Evolutionary conservation across 345 rosid genomes (phyloP), one percentile per base, ranked within the genome.

Genomic region (Punica granatum): DNA sequence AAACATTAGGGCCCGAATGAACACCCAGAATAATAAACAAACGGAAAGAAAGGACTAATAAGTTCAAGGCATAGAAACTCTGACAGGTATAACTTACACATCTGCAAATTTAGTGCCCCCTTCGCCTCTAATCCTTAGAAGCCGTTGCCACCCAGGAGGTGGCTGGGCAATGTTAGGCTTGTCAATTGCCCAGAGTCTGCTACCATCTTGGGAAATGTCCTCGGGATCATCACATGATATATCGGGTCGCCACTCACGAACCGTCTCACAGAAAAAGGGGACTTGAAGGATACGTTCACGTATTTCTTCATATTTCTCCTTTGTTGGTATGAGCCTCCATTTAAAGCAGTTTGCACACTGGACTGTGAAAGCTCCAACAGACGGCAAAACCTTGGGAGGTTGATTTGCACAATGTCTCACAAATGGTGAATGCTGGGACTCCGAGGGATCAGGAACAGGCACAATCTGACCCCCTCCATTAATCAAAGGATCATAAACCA

Each of bases 141-240:
- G 72, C 60, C 98, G 87, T 73, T 89, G 88, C 98, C 98, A 93
- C 0, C 98, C 96, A 59, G 75, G 73, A 51, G 98, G 98, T 10
- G 98, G 96, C 70, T 83, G 94, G 44, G 94, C 89, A 31, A 93
- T 93, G 59, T 84, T 89, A 16, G 97, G 98, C 54, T 87, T 89
- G 75, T 90, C 98, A 72, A 93, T 89, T 42, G 98, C 98, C 98
- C 97, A 93, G 34, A 93, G 82, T 76, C 89, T 79, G 53, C 92
- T 84, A 49, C 89, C 94, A 76, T 93, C 97, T 81, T 90, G 98
- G 75, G 87, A 77, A 65, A 93, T 87, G 81, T 93, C 98, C 0
- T 84, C 76, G 56, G 96, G 89, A 72, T 80, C 88, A 74, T 86
- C 83, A 75, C 98, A 93, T 37, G 92, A 83, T 37, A 89, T 72